Conservation (phyloP, 140 eudicot genomes). For the Erigeron philadelphicus region DNA sequence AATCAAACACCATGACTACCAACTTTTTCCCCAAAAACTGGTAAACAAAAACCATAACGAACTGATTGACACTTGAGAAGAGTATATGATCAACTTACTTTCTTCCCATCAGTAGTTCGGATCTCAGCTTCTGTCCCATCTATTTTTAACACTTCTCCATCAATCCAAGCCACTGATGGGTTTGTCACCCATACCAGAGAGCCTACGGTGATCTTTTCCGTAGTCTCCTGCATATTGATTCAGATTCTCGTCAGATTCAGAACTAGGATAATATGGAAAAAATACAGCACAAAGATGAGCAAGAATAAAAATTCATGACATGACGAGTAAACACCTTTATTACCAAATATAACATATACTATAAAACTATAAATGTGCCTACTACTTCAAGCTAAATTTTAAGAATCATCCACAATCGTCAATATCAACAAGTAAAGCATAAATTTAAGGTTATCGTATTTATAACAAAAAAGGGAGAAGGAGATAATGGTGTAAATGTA, state of each 20-base stretch:
- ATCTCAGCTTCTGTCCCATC: constrained; percentile 67
- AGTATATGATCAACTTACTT: constrained; percentile 40
- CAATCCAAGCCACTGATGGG: constrained; percentile 77
- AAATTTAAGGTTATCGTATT: neutral
- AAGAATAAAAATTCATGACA: constrained; percentile 13
- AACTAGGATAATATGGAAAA: constrained; percentile 1
- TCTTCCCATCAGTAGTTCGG: constrained; percentile 57
- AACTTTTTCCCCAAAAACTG: neutral
- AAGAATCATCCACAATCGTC: constrained; percentile 8
- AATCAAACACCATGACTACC: constrained; percentile 8
- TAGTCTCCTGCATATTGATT: constrained; percentile 56
- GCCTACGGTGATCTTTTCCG: constrained; percentile 66
- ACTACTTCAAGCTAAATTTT: constrained; percentile 17
- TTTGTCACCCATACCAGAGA: constrained; percentile 87
- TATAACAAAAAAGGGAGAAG: neutral
- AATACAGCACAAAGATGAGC: neutral
- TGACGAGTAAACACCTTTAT: constrained; percentile 10
- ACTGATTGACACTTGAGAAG: constrained; percentile 11
- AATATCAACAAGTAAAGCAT: constrained; percentile 12
- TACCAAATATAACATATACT: constrained; percentile 5
- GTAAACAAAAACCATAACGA: constrained; percentile 14
- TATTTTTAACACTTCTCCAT: constrained; percentile 71
- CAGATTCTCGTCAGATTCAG: constrained; percentile 14
- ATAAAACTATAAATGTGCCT: constrained; percentile 14
- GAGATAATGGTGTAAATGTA: neutral